phyloP scores from a whole-genome alignment of 345 rosid genomes.

The Alliaria petiolata region DNA sequence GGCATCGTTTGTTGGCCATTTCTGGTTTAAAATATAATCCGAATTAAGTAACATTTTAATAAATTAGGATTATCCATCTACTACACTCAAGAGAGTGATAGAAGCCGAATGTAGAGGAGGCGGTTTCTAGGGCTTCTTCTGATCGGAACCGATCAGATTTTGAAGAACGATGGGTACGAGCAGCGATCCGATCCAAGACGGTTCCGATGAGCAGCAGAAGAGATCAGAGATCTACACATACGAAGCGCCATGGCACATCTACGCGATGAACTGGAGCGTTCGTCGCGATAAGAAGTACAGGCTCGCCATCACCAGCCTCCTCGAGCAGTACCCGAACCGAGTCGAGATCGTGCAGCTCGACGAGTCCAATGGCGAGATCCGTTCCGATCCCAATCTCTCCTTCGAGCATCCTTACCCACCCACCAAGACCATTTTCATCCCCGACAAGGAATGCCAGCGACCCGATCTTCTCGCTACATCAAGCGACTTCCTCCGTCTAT shows the following conservation, averaged over 20 bases:
- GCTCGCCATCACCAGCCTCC: conserved; percentile 85
- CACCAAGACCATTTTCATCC: conserved; percentile 84
- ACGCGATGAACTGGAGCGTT: conserved; percentile 99
- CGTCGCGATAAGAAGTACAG: conserved; percentile 98
- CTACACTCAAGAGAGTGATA: conserved; percentile 18
- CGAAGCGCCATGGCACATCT: conserved; percentile 96
- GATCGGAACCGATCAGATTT: conserved; percentile 5
- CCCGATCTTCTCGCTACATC: conserved; percentile 96
- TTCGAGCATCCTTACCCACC: conserved; percentile 96
- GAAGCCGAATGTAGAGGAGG: conserved; percentile 10
- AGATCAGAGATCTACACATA: conserved; percentile 95
- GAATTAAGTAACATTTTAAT: not conserved
- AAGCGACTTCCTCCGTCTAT: conserved; percentile 87
- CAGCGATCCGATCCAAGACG: conserved; percentile 77
- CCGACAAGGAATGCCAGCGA: conserved; percentile 83
- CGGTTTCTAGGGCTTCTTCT: conserved; percentile 31
- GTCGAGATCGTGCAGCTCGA: conserved; percentile 97
- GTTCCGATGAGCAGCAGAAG: conserved; percentile 90
- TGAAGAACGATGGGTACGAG: conserved; percentile 49
- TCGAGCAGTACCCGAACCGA: conserved; percentile 71
- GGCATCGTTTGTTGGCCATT: not conserved
- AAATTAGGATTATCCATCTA: conserved; percentile 5
- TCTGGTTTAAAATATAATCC: not conserved
- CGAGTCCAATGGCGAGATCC: conserved; percentile 94
- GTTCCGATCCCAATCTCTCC: conserved; percentile 72